Base-by-base conservation (phyloP, 805 yeast genomes). In the Wickerhamomyces alni region DNA sequence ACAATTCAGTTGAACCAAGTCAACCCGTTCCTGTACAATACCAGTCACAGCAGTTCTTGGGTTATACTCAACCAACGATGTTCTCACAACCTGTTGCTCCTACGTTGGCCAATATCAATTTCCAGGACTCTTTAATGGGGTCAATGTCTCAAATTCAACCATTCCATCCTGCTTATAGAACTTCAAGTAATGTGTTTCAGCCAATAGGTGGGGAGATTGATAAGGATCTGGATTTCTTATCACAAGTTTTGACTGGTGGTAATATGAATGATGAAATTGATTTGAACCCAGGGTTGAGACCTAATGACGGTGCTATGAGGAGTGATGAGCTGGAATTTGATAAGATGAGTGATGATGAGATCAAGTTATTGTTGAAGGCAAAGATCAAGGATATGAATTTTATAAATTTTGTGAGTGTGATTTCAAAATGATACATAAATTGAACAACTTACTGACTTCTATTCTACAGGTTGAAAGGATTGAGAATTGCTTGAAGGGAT, bases 351-450 rank as follows among this genome's bases (percentile, higher is more conserved):
- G 55, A 53, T 43, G 39, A 38, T 0, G 48, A 55, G 31, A 41
- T 55, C 6, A 40, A 42, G 25, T 22, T 28, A 4, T 18, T 48
- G 24, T 29, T 55, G 27, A 46, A 35, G 17, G 46, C 45, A 18
- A 50, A 47, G 35, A 45, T 55, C n/a, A 50, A 50, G 28, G 58
- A 53, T 38, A 30, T 36, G 24, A 38, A 41, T 4, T 55, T 55
- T 28, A 46, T 55, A 13, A 42, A 40, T n/a, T 53, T 52, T 41
- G 57, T 54, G 17, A 28, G 31, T 15, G 18, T 28, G 17, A 18
- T 7, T 7, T 21, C 9, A 21, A 7, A 9, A 21, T 9, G 9
- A 21, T 21, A 9, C 9, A 21, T n/a, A 8, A 15, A 29, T 16
- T 29, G 7, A 29, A 22, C 6, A 12, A 27, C 16, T n/a, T n/a